These are phyloP conservation scores for Xylaria sp. DNA, from an alignment of 495 filamentous ascomycete genomes.

Conservation along the genomic window DNA sequence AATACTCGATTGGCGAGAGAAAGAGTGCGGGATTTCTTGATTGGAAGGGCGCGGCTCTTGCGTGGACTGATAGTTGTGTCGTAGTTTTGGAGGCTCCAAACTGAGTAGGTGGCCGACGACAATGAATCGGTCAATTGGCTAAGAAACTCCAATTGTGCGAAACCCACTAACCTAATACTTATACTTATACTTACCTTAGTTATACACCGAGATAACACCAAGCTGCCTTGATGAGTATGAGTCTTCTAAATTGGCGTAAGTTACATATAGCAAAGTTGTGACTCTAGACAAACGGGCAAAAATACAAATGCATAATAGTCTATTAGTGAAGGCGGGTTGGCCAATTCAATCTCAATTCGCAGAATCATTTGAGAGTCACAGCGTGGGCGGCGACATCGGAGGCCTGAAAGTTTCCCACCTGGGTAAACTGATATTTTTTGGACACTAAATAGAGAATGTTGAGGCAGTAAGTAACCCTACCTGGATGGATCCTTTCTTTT, in stretches of 20 bases:
- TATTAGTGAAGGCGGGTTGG: neutral
- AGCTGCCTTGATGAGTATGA: neutral
- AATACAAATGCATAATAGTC: neutral
- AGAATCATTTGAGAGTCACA: constrained; percentile 2
- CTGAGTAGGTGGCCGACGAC: neutral
- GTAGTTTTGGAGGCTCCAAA: neutral
- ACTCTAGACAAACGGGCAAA: neutral
- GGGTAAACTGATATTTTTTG: neutral
- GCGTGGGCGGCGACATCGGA: constrained; percentile 6
- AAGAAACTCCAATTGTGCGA: neutral
- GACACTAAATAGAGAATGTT: neutral
- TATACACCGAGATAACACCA: neutral
- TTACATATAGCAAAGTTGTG: neutral
- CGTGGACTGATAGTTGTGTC: neutral
- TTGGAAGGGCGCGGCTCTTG: neutral
- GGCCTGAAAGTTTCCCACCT: neutral
- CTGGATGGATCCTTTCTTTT: neutral
- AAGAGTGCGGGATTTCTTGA: constrained; percentile 2
- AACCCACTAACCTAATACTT: neutral
- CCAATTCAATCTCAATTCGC: neutral
- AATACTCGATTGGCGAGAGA: neutral
- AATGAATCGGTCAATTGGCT: neutral
- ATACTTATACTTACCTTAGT: too few species aligned
- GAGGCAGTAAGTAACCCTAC: neutral
- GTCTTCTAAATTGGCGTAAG: neutral